Base-by-base conservation (phyloP, 345 rosid species). In the Moringa oleifera region DNA sequence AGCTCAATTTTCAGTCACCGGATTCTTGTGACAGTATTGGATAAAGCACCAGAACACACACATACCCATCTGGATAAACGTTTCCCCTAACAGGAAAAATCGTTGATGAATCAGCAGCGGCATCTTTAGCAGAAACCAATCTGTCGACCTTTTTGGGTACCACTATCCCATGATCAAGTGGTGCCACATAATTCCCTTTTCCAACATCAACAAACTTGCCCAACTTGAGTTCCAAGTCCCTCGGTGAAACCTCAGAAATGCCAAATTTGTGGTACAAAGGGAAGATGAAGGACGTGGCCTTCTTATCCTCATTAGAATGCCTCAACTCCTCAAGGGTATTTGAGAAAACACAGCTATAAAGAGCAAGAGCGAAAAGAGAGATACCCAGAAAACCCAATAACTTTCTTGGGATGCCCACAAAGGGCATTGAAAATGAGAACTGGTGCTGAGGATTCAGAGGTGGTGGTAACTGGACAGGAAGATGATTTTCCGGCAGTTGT, bases 51-150 rank as follows among this genome's bases (percentile, higher is more conserved):
- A 28, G 68, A 57, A 55, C 60, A 33, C 47, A 55, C 20, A 51
- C 82, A 69, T 80, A 90, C 98, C 96, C 98, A 77, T 88, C 89
- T 33, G 96, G 94, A 79, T 67, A 84, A 64, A 93, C 86, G 74
- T 78, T 88, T 55, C 97, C 98, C 36, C 70, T 74, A 10, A 83
- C 84, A 21, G 97, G 98, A 24, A 87, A 80, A 75, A 77, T 49
- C 20, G 87, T n/a, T 65, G 95, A 82, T 55, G 89, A 74, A 73
- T 77, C 88, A 37, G 53, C 60, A 17, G 72, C 77, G 70, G 68
- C 81, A 61, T 71, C 63, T 33, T 62, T 81, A 25, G 73, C 66
- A 62, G 76, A 70, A 46, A 71, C 59, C 71, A 68, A 49, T 49
- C 63, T 73, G 63, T 70, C 64, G 65, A 66, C 71, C 60, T 68